phyloP scores from a whole-genome alignment of 2,329 filamentous ascomycete species.

The Aspergillus fijiensis region DNA sequence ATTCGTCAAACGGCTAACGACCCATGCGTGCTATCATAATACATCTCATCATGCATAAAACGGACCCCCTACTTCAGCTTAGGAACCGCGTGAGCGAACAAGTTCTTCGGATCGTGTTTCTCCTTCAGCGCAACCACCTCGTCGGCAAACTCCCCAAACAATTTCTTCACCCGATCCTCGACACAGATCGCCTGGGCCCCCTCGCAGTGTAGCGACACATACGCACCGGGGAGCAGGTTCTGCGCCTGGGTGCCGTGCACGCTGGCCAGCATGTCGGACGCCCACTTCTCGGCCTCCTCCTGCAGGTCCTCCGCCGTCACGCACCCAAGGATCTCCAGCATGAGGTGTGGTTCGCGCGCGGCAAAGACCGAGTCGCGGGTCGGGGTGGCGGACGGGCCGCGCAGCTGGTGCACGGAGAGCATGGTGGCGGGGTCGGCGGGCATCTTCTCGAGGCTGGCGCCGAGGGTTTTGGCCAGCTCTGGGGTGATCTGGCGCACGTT shows the following conservation, averaged over 20 bases:
- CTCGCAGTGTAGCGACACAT: conserved; percentile 17
- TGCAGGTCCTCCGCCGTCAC: background rate
- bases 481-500: conserved; percentile 11
- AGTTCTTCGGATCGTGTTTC: conserved; percentile 16
- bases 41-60: background rate
- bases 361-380: conserved; percentile 15
- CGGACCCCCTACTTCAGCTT: background rate
- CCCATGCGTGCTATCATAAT: no score
- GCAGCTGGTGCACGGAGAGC: conserved; percentile 20
- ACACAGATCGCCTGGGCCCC: background rate
- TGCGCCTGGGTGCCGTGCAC: conserved; percentile 6
- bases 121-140: conserved; percentile 15
- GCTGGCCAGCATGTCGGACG: conserved; percentile 1
- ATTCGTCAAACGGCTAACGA: no score
- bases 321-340: conserved; percentile 20
- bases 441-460: background rate
- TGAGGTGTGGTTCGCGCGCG: conserved; percentile 20
- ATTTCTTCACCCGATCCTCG: background rate
- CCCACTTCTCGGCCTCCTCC: conserved; percentile 13
- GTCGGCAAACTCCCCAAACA: conserved; percentile 24
- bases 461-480: conserved; percentile 13
- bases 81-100: conserved; percentile 13
- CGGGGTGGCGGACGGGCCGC: conserved; percentile 13
- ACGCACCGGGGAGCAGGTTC: conserved; percentile 16
- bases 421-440: conserved; percentile 13